These are phyloP conservation scores for Ascochyta fabae DNA, from an alignment of 2,329 filamentous ascomycete genomes.

Conservation along the genomic window DNA sequence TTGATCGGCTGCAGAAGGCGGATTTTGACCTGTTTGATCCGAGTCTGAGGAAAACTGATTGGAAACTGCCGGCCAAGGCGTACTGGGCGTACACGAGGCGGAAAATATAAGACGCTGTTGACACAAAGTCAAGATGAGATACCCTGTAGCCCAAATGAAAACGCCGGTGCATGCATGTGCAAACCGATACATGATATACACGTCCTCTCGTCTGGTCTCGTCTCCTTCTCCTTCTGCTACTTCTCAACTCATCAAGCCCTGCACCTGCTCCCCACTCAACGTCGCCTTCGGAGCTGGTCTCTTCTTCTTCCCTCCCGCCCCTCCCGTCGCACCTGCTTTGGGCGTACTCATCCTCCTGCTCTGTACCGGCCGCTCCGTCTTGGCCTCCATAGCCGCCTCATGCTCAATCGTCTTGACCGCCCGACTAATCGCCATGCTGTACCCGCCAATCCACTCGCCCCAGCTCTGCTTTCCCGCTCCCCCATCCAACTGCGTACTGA, in stretches of 20 bases:
- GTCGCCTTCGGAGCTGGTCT: constrained; percentile 28
- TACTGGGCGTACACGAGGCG: constrained; percentile 66
- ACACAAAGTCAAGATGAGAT: too few species aligned
- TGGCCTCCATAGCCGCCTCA: constrained; percentile 42
- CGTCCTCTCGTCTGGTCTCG: background rate
- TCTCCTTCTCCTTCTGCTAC: background rate
- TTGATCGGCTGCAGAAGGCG: constrained; percentile 75
- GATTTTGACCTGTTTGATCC: constrained; percentile 84
- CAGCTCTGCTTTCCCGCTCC: constrained; percentile 38
- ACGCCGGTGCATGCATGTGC: background rate
- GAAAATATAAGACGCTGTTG: constrained; percentile 45
- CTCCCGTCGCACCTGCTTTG: constrained; percentile 11
- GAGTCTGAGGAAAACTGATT: constrained; percentile 69
- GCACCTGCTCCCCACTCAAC: constrained; percentile 36
- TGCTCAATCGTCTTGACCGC: constrained; percentile 48
- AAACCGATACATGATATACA: background rate
- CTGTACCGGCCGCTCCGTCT: constrained; percentile 21
- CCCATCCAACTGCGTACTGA: constrained; percentile 9
- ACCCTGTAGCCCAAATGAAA: background rate
- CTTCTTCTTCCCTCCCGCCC: constrained; percentile 23
- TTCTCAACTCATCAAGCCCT: constrained; percentile 33
- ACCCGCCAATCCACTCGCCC: constrained; percentile 49
- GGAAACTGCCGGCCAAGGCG: constrained; percentile 85
- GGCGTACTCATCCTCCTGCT: constrained; percentile 13
- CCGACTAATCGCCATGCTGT: constrained; percentile 45